Evolutionary conservation across 768 basidiomycete species (phyloP), one percentile per base, ranked within the genome.

Genomic region (Hygrocybe punicea): DNA sequence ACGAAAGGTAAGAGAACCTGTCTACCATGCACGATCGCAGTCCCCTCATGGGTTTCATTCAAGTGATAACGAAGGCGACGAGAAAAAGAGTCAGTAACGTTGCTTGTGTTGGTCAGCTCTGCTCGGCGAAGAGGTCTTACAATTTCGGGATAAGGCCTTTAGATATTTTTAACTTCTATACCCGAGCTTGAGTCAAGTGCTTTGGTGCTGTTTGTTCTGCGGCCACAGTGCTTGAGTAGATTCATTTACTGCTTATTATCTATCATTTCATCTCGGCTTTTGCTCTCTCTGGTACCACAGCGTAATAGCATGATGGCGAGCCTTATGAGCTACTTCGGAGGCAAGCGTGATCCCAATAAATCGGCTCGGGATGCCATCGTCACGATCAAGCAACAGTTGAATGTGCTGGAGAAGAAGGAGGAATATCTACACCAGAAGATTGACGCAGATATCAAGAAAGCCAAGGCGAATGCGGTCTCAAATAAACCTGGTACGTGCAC

Each of bases 381-480:
- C 58, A 82, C 81, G 45, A 79, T 99, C 63, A 85, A 96, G 67
- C 89, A 96, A 75, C 94, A 98, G 71, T 82, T 98, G 60, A 84
- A 92, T 74, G 89, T 96, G 86, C 85, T 98, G 63, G 94, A 98
- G 84, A 99, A 98, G 92, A 98, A 96, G 80, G 97, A 98, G 78
- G 96, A 98, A 71, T 81, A 91, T 72, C 77, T 98, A 60, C 87
- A 89, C 81, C 94, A 91, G 84, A 93, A 95, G 85, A 91, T 97
- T 62, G 93, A 96, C 53, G 93, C 97, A 61, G 96, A 98, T 67
- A 62, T 85, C 65, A 86, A 86, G 81, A 96, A 92, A 77, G 97
- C 97, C 14, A 87, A 82, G 71, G 84, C 87, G 33, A 97, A 98
- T 71, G 95, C 93, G 45, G 91, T 96, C 49, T 84, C 88, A 51